Conservation (phyloP, 192 early-diverging fungal species). For the Mortierella antarctica region DNA sequence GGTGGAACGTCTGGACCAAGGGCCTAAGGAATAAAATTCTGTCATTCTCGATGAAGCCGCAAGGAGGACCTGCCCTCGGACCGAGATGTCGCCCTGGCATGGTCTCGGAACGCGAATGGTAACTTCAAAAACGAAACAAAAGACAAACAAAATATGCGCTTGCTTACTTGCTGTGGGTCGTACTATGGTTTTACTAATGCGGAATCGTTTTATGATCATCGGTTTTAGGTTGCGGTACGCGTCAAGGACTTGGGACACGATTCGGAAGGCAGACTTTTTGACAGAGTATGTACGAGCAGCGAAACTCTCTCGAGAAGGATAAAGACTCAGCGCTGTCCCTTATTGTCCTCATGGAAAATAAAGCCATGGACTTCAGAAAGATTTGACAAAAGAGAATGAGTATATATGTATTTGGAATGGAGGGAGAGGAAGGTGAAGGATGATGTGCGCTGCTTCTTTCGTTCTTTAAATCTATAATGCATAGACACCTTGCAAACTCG, state of each 20-base stretch:
- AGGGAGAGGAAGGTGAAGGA: not conserved
- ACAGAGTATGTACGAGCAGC: constrained; percentile 25
- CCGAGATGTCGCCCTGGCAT: constrained; percentile 31
- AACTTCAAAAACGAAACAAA: not conserved
- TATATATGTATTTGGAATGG: no score
- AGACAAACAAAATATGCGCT: not conserved
- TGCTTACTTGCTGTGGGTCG: not conserved
- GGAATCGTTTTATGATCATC: not conserved
- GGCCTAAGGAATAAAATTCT: constrained; percentile 41
- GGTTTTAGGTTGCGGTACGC: constrained; percentile 30
- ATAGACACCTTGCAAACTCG: not conserved
- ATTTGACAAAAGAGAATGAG: no score
- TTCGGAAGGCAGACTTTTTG: constrained; percentile 40
- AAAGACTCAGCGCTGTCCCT: not conserved
- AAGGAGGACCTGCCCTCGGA: constrained; percentile 44
- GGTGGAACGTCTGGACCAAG: constrained; percentile 27
- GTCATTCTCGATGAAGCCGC: constrained; percentile 40
- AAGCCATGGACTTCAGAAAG: not conserved
- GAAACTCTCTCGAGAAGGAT: constrained; percentile 34
- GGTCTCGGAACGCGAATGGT: constrained; percentile 45
- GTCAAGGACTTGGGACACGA: constrained; percentile 26
- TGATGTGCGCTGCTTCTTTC: not conserved
- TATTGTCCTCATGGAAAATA: not conserved
- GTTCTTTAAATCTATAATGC: not conserved
- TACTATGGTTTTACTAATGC: not conserved